Evolutionary conservation across 306 rosid species (phyloP).

Genomic region (Inga leiocalycina): DNA sequence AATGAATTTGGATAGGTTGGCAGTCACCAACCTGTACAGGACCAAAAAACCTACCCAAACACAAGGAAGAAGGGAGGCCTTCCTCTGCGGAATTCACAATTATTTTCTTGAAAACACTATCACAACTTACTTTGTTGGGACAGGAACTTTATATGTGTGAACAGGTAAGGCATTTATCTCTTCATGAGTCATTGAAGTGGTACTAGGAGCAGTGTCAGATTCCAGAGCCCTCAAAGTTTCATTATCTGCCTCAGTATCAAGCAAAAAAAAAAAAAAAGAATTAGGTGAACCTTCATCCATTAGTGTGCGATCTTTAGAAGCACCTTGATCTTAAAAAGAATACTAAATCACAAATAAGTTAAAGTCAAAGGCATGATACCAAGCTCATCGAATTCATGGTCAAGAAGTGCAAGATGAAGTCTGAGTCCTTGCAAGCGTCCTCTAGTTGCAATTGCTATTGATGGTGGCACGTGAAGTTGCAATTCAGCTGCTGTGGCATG

Average conservation of each 20-base stretch:
- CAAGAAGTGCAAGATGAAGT: slow-evolving; percentile 96
- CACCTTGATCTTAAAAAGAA: not conserved
- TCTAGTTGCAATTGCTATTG: slow-evolving; percentile 84
- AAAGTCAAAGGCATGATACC: slow-evolving; percentile 47
- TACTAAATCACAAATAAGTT: not conserved
- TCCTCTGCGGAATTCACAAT: not conserved
- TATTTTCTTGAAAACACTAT: not conserved
- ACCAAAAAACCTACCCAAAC: not conserved
- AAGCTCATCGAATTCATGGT: slow-evolving; percentile 87
- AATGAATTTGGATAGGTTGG: not conserved
- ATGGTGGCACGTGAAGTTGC: slow-evolving; percentile 77
- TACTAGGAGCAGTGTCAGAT: slow-evolving; percentile 42
- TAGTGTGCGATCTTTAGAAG: not conserved
- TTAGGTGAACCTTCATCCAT: not conserved
- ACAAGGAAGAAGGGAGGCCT: not conserved
- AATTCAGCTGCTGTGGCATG: slow-evolving; percentile 89
- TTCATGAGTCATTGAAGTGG: slow-evolving; percentile 58
- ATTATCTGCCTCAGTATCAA: slow-evolving; percentile 44
- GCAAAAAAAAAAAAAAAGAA: not conserved
- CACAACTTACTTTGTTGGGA: slow-evolving; percentile 48
- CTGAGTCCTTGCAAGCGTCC: slow-evolving; percentile 93
- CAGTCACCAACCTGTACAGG: not conserved
- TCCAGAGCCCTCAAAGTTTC: slow-evolving; percentile 41
- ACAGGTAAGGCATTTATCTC: slow-evolving; percentile 65
- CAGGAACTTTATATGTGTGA: slow-evolving; percentile 52